phyloP scores from a whole-genome alignment of 495 filamentous ascomycete genomes.

The Tuber aestivum region DNA sequence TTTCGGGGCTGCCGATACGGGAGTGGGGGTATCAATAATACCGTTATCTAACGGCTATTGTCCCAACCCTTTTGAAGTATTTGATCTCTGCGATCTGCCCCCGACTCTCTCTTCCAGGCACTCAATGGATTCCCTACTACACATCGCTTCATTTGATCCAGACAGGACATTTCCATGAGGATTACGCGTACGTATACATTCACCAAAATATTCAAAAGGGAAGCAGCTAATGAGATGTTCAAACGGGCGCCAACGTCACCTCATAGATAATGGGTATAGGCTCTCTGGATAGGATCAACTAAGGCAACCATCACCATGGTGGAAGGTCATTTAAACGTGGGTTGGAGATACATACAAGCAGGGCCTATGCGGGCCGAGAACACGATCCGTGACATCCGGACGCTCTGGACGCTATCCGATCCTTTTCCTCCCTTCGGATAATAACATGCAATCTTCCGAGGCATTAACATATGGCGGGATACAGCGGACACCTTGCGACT shows the following conservation, averaged over 20 bases:
- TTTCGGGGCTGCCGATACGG: not conserved
- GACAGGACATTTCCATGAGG: not conserved
- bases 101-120: not conserved
- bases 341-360: not conserved
- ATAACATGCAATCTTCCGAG: not conserved
- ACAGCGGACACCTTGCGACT: not conserved
- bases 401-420: not conserved
- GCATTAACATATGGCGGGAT: not conserved
- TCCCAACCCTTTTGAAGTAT: not conserved
- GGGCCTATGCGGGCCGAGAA: not conserved
- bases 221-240: not conserved
- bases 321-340: not conserved
- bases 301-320: not conserved
- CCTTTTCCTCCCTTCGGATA: not conserved
- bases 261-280: not conserved
- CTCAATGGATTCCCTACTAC: not conserved
- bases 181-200: not conserved
- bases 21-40: not conserved
- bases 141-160: not conserved
- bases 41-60: not conserved
- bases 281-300: not conserved
- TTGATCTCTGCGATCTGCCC: conserved; percentile 1
- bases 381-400: not conserved
- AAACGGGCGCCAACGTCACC: not conserved
- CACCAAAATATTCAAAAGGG: not conserved